These are phyloP conservation scores for Syncephalastrum monosporum DNA, from an alignment of 371 early-diverging fungal genomes.

Conservation along the genomic window DNA sequence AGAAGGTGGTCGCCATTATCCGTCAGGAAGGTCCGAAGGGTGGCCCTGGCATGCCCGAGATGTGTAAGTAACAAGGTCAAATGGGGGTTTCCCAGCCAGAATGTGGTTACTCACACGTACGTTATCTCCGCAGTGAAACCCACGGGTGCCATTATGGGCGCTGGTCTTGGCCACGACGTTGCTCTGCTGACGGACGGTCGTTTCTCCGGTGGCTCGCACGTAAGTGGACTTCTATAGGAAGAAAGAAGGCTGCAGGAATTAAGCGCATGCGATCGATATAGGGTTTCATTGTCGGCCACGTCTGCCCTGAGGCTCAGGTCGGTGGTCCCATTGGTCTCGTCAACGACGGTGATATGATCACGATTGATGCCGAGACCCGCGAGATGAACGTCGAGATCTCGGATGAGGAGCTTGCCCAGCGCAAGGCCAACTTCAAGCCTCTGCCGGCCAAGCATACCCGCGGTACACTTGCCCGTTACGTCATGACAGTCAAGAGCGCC, in stretches of 20 bases:
- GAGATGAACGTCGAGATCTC: constrained; percentile 68
- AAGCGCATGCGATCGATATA: constrained; percentile 15
- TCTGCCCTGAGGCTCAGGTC: constrained; percentile 94
- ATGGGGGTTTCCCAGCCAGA: background rate
- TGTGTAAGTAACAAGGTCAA: constrained; percentile 40
- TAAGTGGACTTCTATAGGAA: constrained; percentile 21
- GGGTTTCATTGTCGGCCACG: constrained; percentile 97
- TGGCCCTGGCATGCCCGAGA: constrained; percentile 91
- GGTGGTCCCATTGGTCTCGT: constrained; percentile 95
- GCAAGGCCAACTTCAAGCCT: constrained; percentile 71
- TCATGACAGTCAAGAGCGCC: constrained; percentile 79
- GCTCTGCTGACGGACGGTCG: constrained; percentile 95
- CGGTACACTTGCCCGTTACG: constrained; percentile 88
- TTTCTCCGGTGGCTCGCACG: constrained; percentile 96
- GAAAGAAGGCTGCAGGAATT: background rate
- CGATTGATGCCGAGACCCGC: constrained; percentile 80
- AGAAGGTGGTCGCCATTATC: constrained; percentile 71
- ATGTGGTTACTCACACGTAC: background rate
- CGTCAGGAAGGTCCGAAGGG: constrained; percentile 89
- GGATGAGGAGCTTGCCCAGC: constrained; percentile 69
- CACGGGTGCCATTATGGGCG: constrained; percentile 95
- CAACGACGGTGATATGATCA: constrained; percentile 79
- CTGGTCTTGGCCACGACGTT: constrained; percentile 94
- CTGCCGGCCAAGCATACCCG: constrained; percentile 80
- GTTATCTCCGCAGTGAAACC: constrained; percentile 64